These are phyloP conservation scores for Isabelozyma gotoi DNA, from an alignment of 805 yeast species.

Conservation along the genomic window DNA sequence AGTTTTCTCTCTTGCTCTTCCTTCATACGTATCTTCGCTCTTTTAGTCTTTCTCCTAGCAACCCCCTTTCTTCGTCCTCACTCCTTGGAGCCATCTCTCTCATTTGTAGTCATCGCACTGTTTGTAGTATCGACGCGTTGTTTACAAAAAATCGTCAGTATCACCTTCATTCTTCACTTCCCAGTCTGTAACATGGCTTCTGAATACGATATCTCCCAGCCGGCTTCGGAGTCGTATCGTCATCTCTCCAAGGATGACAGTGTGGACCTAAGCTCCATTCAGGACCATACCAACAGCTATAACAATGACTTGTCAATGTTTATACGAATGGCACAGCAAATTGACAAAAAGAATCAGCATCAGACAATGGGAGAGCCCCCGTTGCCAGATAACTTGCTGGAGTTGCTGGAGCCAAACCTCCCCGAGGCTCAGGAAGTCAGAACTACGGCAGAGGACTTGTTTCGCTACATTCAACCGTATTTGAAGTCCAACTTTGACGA, in stretches of 20 bases:
- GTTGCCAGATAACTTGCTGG: too few relatives aligned
- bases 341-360: not conserved
- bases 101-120: not conserved
- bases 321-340: conserved; percentile 3
- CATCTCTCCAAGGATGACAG: conserved; percentile 24
- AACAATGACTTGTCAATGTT: conserved; percentile 7
- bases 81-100: not conserved
- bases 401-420: not conserved
- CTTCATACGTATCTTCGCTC: too few relatives aligned
- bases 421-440: not conserved
- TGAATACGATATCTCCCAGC: conserved; percentile 20
- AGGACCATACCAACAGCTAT: conserved; percentile 4
- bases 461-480: conserved; percentile 14
- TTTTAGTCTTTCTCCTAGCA: too few relatives aligned
- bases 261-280: conserved; percentile 7
- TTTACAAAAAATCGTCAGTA: not conserved
- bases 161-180: not conserved
- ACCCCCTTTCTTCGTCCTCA: too few relatives aligned
- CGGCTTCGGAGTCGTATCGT: conserved; percentile 29
- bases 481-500: conserved; percentile 15
- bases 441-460: conserved; percentile 10
- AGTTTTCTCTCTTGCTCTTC: too few relatives aligned
- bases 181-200: not conserved
- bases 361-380: not conserved
- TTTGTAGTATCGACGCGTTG: not conserved